These are phyloP conservation scores for Chrysopogon serrulatus DNA, from an alignment of 176 grass and related monocot species.

Conservation along the genomic window DNA sequence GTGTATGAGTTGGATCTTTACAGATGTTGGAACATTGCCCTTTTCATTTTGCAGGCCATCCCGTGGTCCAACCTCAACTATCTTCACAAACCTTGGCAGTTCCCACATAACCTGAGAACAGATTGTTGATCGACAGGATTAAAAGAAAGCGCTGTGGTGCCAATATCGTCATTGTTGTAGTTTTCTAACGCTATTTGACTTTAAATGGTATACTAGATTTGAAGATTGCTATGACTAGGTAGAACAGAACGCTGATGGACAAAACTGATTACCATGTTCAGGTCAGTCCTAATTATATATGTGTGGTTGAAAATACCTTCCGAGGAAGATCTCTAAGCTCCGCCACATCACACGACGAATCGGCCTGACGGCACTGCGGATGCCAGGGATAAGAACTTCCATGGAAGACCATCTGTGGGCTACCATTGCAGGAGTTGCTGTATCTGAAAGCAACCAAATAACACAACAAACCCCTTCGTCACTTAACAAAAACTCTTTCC, in stretches of 20 bases:
- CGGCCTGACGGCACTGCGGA: slow-evolving; percentile 16
- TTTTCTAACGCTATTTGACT: background rate
- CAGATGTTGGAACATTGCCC: slow-evolving; percentile 56
- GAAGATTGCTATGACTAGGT: background rate
- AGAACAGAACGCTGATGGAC: background rate
- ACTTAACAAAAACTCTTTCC: background rate
- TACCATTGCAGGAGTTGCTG: slow-evolving; percentile 22
- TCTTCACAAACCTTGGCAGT: slow-evolving; percentile 75
- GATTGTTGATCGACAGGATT: background rate
- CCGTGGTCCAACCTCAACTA: slow-evolving; percentile 91
- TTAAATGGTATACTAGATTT: background rate
- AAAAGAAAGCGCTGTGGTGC: background rate
- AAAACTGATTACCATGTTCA: background rate
- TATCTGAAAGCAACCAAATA: background rate
- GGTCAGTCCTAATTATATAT: background rate
- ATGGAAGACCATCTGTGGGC: slow-evolving; percentile 9
- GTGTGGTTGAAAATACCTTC: slow-evolving; percentile 46
- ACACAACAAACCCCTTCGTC: background rate
- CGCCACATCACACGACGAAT: slow-evolving; percentile 39
- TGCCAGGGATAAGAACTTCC: slow-evolving; percentile 25
- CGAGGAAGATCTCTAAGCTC: slow-evolving; percentile 57
- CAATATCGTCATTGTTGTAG: background rate
- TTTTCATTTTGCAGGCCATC: slow-evolving; percentile 95
- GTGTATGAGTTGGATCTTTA: slow-evolving; percentile 93
- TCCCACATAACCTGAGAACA: slow-evolving; percentile 57